Conservation (phyloP, 495 filamentous ascomycete species). For the Aspergillus saccharolyticus region DNA sequence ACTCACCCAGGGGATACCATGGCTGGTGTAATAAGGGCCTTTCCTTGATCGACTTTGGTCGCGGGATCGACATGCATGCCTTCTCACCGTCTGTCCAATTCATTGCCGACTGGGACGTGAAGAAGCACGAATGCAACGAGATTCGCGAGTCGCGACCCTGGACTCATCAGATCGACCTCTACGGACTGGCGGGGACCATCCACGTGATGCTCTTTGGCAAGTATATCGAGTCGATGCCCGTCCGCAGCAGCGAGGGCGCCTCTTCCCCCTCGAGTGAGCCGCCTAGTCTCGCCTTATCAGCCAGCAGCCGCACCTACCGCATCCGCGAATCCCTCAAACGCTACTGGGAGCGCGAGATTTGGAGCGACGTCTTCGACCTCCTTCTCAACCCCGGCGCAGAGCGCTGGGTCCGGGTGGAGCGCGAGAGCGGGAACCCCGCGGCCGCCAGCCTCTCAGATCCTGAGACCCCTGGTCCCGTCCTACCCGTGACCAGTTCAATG, state of each 20-base stretch:
- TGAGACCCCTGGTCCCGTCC: conserved; percentile 20
- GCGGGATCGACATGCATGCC: conserved; percentile 85
- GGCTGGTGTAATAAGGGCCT: conserved; percentile 82
- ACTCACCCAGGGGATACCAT: conserved; percentile 61
- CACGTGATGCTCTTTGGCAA: conserved; percentile 87
- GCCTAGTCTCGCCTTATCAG: conserved; percentile 24
- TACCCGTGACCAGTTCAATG: conserved; percentile 68
- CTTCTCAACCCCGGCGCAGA: conserved; percentile 69
- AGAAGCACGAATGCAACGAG: conserved; percentile 81
- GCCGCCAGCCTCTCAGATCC: too few species aligned
- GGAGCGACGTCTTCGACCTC: conserved; percentile 77
- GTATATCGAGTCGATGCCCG: conserved; percentile 78
- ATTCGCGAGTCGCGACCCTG: conserved; percentile 88
- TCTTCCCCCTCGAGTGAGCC: background rate
- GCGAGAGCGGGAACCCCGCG: conserved; percentile 44
- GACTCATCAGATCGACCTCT: conserved; percentile 96
- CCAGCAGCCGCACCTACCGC: conserved; percentile 52
- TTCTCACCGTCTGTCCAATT: conserved; percentile 78
- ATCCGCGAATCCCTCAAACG: conserved; percentile 76
- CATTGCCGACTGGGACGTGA: conserved; percentile 89
- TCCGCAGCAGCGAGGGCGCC: conserved; percentile 16
- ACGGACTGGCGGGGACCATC: conserved; percentile 80
- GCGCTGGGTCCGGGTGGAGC: conserved; percentile 48
- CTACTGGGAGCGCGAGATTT: conserved; percentile 93
- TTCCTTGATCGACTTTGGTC: conserved; percentile 87